Conservation (phyloP, 306 rosid genomes). For the Cucurbita argyrosperma region DNA sequence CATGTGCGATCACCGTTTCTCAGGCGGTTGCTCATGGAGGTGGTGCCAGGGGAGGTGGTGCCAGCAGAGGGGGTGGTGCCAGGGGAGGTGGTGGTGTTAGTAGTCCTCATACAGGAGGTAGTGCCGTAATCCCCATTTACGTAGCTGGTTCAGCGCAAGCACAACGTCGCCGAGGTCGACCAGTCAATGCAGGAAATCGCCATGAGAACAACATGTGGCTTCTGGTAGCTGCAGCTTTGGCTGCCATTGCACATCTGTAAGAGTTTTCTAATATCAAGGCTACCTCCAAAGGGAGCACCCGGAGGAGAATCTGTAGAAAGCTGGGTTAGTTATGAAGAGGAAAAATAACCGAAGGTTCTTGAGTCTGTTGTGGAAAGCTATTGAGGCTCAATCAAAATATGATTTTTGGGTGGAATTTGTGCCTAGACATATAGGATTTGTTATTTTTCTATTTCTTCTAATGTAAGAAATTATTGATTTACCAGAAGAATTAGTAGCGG, state of each 20-base stretch:
- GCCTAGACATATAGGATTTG: too few species aligned
- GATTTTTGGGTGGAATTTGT: too few species aligned
- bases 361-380: too few species aligned
- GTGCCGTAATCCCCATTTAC: conserved; percentile 39
- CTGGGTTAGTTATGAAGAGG: too few species aligned
- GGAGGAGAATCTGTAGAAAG: neutral
- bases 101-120: conserved; percentile 19
- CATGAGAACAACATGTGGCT: conserved; percentile 15
- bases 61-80: conserved; percentile 13
- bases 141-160: conserved; percentile 49
- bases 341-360: too few species aligned
- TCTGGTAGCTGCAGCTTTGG: conserved; percentile 19
- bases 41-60: conserved; percentile 5
- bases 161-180: conserved; percentile 20
- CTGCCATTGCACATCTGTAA: conserved; percentile 18
- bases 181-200: conserved; percentile 26
- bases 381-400: too few species aligned
- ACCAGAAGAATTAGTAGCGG: too few species aligned
- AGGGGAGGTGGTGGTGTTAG: conserved; percentile 11
- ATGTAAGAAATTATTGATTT: too few species aligned
- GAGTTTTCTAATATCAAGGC: neutral
- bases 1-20: conserved; percentile 6
- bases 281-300: neutral
- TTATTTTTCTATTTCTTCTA: too few species aligned
- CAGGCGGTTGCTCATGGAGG: conserved; percentile 19